Evolutionary conservation across 192 early-diverging fungal genomes (phyloP), one percentile per base, ranked within the genome.

Genomic region (Ramicandelaber brevisporus): DNA sequence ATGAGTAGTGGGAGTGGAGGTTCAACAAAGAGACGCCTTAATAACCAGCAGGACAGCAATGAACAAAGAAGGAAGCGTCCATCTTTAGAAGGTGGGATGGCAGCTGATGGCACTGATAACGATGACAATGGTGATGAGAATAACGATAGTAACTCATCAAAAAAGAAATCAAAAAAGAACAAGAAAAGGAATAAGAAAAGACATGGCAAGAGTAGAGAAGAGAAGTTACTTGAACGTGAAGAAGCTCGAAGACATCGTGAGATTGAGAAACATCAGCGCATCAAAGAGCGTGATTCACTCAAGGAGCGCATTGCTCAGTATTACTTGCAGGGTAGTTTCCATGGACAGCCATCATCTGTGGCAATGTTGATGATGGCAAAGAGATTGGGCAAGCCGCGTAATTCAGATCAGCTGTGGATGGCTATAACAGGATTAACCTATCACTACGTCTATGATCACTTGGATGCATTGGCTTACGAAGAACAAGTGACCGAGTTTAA

Each of bases 371-470:
- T 51, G 35, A 51, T 95, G 32, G 65, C 73, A 6, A 58, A 50
- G 12, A 75, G 84, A 39, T 37, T 95, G 3, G 70, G 67, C 14
- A 55, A 69, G 4, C 59, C 70, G 23, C 39, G 37, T 0, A 66
- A 61, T 10, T 55, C 56, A 7, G 75, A 86, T 18, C 44, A 75
- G 8, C 46, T 86, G 14, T 93, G 87, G 87, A 82, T 60, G 13
- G 73, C 88, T 0, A 78, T 88, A 6, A 53, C 78, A 4, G 79
- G 78, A 3, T 41, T 83, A 7, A 75, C 80, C 12, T 63, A 74
- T 21, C 79, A 86, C 46, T 78, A 67, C 26, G 24, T 77, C 11
- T 49, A 68, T 40, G 75, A 82, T 31, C 61, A 62, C 6, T 74
- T 84, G 23, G 60, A 64, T 31, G 58, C 58, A 11, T 31, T 50